phyloP scores from a whole-genome alignment of 2,329 filamentous ascomycete genomes.

The Xylariaceae sp. region DNA sequence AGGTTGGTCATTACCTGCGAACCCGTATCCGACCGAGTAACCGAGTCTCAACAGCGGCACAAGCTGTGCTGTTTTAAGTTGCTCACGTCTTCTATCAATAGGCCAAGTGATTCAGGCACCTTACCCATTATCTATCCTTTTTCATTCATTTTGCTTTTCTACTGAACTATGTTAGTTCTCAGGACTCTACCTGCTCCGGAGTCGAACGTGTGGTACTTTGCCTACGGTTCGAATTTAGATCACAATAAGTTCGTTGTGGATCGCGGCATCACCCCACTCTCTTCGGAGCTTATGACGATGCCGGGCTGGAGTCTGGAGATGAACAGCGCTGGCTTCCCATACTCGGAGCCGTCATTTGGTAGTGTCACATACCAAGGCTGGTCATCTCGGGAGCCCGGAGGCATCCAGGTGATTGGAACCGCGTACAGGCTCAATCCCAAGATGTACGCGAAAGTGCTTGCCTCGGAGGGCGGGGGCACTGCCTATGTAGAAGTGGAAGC shows the following conservation, averaged over 20 bases:
- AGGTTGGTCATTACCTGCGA: too few relatives aligned
- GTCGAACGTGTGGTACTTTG: conserved; percentile 11
- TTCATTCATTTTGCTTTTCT: too few relatives aligned
- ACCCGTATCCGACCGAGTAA: too few relatives aligned
- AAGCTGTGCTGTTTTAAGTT: too few relatives aligned
- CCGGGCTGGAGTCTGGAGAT: conserved; percentile 3
- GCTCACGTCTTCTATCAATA: too few relatives aligned
- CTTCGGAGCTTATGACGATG: background rate
- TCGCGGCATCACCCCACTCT: conserved; percentile 6
- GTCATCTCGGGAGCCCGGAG: background rate
- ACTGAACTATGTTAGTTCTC: conserved; percentile 5
- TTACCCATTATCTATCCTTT: too few relatives aligned
- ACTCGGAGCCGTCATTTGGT: conserved; percentile 11
- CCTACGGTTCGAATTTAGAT: conserved; percentile 13
- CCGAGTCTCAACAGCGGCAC: too few relatives aligned
- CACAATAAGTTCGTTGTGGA: conserved; percentile 8
- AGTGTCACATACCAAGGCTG: conserved; percentile 1
- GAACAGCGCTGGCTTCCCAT: conserved; percentile 12
- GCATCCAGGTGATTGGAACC: conserved; percentile 4
- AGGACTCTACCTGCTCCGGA: background rate
- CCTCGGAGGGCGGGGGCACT: conserved; percentile 15
- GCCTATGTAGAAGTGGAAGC: conserved; percentile 9
- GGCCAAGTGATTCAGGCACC: too few relatives aligned
- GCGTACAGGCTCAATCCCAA: conserved; percentile 10
- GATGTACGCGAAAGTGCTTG: conserved; percentile 3